Base-by-base conservation (phyloP, 768 basidiomycete genomes). In the Termitomyces sp. region DNA sequence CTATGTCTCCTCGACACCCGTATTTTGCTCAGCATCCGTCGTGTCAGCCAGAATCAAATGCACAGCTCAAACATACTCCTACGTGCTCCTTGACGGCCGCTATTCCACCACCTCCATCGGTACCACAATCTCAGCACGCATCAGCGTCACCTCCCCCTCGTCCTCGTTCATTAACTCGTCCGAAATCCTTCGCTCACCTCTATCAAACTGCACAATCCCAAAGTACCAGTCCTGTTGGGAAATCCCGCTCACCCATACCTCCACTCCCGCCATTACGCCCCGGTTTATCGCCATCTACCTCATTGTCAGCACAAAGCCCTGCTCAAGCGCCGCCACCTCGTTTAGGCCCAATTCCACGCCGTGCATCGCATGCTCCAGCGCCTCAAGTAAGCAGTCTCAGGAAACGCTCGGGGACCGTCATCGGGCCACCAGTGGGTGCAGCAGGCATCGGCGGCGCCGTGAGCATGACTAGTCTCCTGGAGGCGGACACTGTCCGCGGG, bases 401-500 rank as follows among this genome's bases (percentile, higher is more conserved):
- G 31, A 71, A 68, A 49, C 67, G 71, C 26, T 69, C 72, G 1
- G 70, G 70, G 47, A 74, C 68, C 26, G 62, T 69, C 40, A 56
- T 70, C n/a, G 66, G 64, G 9, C 60, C 60, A 7, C 56, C 64
- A 17, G 59, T 57, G 33, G 42, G 60, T 46, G 63, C 58, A 10
- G 62, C 59, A 17, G 66, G 65, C n/a, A 57, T 61, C 23, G 59
- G 67, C 17, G 58, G 53, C 15, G 62, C 60, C 21, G 57, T 61
- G 2, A 54, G 64, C n/a, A 63, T 64, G 63, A 62, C 61, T 44
- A 63, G 57, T 42, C 55, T 70, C 14, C 50, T 64, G 23, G 40
- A 43, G 46, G 45, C 60, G 26, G 54, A 50, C 31, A 35, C 42
- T 35, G 55, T 46, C 60, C 49, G 54, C 53, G 65, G 62, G 26